Conservation (phyloP, 805 yeast species). For the Pichia membranifaciens region DNA sequence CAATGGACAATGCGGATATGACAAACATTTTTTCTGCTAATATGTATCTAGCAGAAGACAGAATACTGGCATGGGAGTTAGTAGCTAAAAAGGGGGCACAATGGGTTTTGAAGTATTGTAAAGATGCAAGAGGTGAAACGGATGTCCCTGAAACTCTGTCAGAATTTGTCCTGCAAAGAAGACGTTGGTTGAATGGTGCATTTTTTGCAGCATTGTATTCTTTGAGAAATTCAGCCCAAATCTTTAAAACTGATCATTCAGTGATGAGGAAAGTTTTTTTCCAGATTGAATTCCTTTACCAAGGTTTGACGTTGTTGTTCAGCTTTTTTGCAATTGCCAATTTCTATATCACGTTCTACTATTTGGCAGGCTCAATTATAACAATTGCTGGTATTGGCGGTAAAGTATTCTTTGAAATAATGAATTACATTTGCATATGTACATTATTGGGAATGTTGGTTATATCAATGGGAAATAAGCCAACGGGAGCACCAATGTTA, state of each 20-base stretch:
- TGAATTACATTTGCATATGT: constrained; percentile 80
- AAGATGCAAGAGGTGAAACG: constrained; percentile 91
- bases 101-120: constrained; percentile 89
- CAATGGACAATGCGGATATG: constrained; percentile 27
- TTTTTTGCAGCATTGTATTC: constrained; percentile 93
- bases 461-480: constrained; percentile 94
- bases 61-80: constrained; percentile 93
- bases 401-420: constrained; percentile 71
- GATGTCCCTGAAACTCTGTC: constrained; percentile 94
- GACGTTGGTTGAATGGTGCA: constrained; percentile 98
- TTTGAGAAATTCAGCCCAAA: constrained; percentile 74
- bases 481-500: constrained; percentile 85
- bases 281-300: constrained; percentile 86
- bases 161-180: constrained; percentile 92
- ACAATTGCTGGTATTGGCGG: constrained; percentile 67
- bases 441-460: constrained; percentile 83
- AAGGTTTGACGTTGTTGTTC: constrained; percentile 70
- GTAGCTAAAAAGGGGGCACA: constrained; percentile 78
- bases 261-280: constrained; percentile 69
- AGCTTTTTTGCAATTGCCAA: constrained; percentile 91
- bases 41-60: constrained; percentile 96
- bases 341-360: constrained; percentile 87
- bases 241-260: constrained; percentile 88
- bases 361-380: constrained; percentile 80
- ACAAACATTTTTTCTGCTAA: constrained; percentile 87